Evolutionary conservation across 345 rosid genomes (phyloP), one percentile per base, ranked within the genome.

Genomic region (Bruguiera parviflora): DNA sequence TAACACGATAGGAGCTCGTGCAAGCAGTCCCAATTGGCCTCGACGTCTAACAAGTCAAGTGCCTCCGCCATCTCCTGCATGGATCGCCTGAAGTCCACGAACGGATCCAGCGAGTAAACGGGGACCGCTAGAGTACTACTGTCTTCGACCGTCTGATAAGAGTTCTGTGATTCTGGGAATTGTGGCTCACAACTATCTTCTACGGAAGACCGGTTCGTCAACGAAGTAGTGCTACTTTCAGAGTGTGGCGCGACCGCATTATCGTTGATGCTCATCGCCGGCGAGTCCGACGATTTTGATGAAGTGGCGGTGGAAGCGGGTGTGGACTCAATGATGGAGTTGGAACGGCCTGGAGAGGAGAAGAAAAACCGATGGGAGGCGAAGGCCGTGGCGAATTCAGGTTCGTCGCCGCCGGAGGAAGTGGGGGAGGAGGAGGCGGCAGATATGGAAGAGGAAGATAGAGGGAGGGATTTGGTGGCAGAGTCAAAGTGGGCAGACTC

Each of bases 31-130:
- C 93, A 92, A 66, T 84, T 75, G 25, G 84, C 82, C 72, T 76
- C 72, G 24, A 83, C 87, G 58, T 91, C 96, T 8, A 75, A 68
- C 58, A 85, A 72, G 61, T 63, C 75, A 43, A 77, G 85, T 28
- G 96, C 97, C 73, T 91, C 92, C 74, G 90, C 89, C 99, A 95
- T 95, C 83, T 95, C 99, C 66, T 88, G 87, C 99, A 95, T 95
- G 72, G 99, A 95, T 77, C 71, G 75, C 73, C 97, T 71, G 87
- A 95, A 92, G 73, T 91, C 97, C 64, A 79, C 71, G 79, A 81
- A 84, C 0, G 99, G 99, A 77, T 95, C 92, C 46, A 93, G 93
- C 35, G 99, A 92, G 79, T 84, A 77, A 0, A 90, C 87, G 28
- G 86, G 73, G 43, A 89, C 84, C 16, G 90, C 96, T 25, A 84